Percentiles rank a stretch among this genome's conserved stretches.
These are phyloP conservation scores for Spergularia bocconei DNA, from an alignment of 148 eudicot species.

Conservation along the genomic window DNA sequence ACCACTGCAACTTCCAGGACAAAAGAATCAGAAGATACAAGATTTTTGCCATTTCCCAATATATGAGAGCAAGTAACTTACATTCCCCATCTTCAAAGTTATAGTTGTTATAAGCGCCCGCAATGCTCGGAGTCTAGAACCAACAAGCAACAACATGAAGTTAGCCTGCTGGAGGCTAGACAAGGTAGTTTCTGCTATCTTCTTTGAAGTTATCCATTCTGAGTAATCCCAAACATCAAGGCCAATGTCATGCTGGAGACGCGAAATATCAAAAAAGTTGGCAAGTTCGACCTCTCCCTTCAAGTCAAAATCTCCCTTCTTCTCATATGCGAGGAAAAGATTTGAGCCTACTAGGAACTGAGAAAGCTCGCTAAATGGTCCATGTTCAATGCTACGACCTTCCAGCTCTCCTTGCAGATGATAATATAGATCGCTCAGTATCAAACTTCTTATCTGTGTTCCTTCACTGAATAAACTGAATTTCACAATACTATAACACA, in stretches of 20 bases:
- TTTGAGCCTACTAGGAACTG: constrained; percentile 54
- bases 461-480: constrained; percentile 61
- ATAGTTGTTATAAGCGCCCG: constrained; percentile 58
- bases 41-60: background rate
- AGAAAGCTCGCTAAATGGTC: constrained; percentile 78
- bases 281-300: constrained; percentile 32
- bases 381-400: constrained; percentile 76
- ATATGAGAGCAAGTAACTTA: constrained; percentile 39
- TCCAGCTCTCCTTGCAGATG: constrained; percentile 95
- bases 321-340: constrained; percentile 48
- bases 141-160: constrained; percentile 51
- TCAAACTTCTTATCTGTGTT: constrained; percentile 51
- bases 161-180: constrained; percentile 54
- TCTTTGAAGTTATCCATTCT: constrained; percentile 65
- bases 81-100: constrained; percentile 46
- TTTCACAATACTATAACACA: background rate
- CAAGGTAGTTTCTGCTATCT: constrained; percentile 59
- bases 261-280: constrained; percentile 51
- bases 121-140: constrained; percentile 66
- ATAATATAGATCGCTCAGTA: constrained; percentile 82
- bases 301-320: constrained; percentile 35
- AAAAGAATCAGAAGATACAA: background rate
- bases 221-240: constrained; percentile 71
- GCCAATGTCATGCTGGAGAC: constrained; percentile 63
- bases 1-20: background rate